Evolutionary conservation across 2,329 filamentous ascomycete genomes (phyloP).

Genomic region (Diaporthe ampelina): DNA sequence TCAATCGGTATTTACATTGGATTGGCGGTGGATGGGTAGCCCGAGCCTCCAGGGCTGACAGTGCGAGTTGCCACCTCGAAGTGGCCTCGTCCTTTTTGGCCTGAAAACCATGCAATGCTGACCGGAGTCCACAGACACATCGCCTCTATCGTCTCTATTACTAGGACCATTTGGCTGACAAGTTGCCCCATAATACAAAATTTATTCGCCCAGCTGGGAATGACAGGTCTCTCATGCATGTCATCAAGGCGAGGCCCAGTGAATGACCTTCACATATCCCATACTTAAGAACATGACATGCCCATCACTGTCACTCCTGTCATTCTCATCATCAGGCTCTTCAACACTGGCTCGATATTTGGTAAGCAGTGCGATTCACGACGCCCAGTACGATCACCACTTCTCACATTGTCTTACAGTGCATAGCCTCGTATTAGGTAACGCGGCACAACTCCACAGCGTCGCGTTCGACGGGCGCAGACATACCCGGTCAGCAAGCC

Average conservation of each 20-base stretch:
- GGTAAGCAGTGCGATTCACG: conserved; percentile 9
- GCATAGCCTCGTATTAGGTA: conserved; percentile 3
- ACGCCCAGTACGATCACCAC: conserved; percentile 1
- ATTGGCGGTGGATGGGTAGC: neutral
- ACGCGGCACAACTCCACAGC: conserved; percentile 5
- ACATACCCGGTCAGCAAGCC: conserved; percentile 15
- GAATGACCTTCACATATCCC: conserved; percentile 6
- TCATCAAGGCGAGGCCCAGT: conserved; percentile 5
- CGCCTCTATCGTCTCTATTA: too few relatives aligned
- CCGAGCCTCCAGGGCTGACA: neutral
- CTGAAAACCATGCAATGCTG: neutral
- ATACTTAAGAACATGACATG: conserved; percentile 30
- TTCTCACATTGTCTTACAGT: conserved; percentile 11
- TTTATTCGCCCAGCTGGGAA: neutral
- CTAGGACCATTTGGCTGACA: conserved; percentile 1
- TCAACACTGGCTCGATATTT: neutral
- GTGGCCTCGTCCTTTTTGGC: neutral
- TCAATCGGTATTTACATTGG: neutral
- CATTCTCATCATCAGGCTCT: conserved; percentile 9
- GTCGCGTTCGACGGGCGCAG: neutral
- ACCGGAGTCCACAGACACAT: neutral
- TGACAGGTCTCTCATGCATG: conserved; percentile 15
- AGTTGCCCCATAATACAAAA: neutral
- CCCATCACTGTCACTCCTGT: conserved; percentile 17
- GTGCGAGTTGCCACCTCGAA: neutral